Conservation (phyloP, 2,329 filamentous ascomycete species). For the Aspergillus glaucus region DNA sequence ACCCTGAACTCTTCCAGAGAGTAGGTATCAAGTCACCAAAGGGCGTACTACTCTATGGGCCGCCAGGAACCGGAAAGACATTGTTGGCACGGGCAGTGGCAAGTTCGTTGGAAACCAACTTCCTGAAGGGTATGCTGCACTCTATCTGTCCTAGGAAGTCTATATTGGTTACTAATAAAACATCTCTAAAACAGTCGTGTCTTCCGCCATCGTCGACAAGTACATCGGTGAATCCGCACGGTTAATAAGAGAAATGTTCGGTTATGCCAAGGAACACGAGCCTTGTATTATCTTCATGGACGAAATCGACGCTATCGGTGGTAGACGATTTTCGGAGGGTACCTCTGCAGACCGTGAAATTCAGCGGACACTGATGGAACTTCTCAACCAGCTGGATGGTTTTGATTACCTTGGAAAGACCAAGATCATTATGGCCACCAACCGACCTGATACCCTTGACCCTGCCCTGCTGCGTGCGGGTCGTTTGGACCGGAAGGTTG, state of each 20-base stretch:
- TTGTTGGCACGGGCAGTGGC: conserved; percentile 89
- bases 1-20: conserved; percentile 92
- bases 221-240: conserved; percentile 98
- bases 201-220: conserved; percentile 98
- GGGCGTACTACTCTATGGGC: conserved; percentile 91
- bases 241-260: conserved; percentile 98
- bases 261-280: conserved; percentile 98
- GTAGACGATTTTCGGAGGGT: conserved; percentile 91
- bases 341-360: conserved; percentile 98
- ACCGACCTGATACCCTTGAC: conserved; percentile 92
- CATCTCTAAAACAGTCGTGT: conserved; percentile 62
- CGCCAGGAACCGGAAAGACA: conserved; percentile 95
- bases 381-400: conserved; percentile 96
- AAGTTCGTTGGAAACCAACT: conserved; percentile 95
- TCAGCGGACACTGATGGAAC: conserved; percentile 95
- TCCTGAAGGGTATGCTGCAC: conserved; percentile 70
- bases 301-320: conserved; percentile 98
- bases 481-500: conserved; percentile 93
- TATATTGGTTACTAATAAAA: conserved; percentile 5
- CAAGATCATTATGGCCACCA: conserved; percentile 99
- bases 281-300: conserved; percentile 99
- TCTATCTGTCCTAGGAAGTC: background rate
- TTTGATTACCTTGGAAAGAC: conserved; percentile 99
- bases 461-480: conserved; percentile 87
- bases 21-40: conserved; percentile 99